phyloP scores from a whole-genome alignment of 192 early-diverging fungal genomes.

The Coemansia sp. region DNA sequence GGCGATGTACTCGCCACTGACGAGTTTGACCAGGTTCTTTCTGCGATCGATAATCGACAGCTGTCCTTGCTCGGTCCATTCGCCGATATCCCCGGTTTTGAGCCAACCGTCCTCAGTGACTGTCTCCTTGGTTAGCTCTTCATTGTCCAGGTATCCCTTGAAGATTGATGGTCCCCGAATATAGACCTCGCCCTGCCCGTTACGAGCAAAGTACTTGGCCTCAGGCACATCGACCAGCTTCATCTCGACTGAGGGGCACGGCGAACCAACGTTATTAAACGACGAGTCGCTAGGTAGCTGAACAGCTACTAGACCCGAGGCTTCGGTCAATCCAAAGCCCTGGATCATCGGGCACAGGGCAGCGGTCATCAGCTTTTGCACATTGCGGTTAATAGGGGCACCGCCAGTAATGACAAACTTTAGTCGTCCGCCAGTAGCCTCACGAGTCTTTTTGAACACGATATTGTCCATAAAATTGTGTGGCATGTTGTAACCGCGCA shows the following conservation, averaged over 20 bases:
- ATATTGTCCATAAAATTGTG: slow-evolving; percentile 70
- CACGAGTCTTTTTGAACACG: slow-evolving; percentile 85
- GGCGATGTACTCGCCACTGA: slow-evolving; percentile 91
- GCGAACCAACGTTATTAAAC: slow-evolving; percentile 72
- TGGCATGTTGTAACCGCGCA: slow-evolving; percentile 61
- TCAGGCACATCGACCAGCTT: slow-evolving; percentile 80
- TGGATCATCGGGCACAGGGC: slow-evolving; percentile 77
- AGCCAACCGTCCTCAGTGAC: slow-evolving; percentile 86
- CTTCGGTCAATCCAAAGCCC: slow-evolving; percentile 88
- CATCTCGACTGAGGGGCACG: slow-evolving; percentile 74
- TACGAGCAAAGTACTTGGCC: slow-evolving; percentile 66
- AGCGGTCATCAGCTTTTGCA: slow-evolving; percentile 81
- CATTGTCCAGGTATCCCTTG: slow-evolving; percentile 81
- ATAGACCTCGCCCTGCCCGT: slow-evolving; percentile 82
- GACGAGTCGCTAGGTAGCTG: slow-evolving; percentile 60
- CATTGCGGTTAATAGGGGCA: slow-evolving; percentile 84
- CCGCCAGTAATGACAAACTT: slow-evolving; percentile 83
- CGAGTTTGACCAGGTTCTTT: slow-evolving; percentile 94
- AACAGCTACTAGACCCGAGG: slow-evolving; percentile 68
- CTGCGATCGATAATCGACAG: slow-evolving; percentile 90
- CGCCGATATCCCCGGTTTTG: slow-evolving; percentile 89
- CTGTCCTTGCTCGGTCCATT: slow-evolving; percentile 80
- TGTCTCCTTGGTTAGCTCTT: slow-evolving; percentile 69
- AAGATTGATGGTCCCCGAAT: slow-evolving; percentile 80
- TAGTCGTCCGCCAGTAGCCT: slow-evolving; percentile 85